Conservation (phyloP, 768 basidiomycete species). For the Lepiota subincarnata region DNA sequence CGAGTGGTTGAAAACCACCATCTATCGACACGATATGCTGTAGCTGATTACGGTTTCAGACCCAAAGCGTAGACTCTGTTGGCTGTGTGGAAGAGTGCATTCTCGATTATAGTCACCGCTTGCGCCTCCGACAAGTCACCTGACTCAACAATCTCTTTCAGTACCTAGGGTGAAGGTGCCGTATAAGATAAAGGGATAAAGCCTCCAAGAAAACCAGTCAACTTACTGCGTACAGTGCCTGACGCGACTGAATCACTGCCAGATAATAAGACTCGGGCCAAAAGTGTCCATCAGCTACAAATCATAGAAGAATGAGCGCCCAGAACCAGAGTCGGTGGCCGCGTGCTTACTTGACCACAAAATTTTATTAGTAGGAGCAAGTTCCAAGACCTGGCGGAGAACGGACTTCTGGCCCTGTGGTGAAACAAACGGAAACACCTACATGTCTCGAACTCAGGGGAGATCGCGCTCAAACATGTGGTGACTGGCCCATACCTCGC, state of each 20-base stretch:
- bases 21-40: too few species aligned
- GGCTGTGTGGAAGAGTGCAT: constrained; percentile 63
- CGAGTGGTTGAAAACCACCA: too few species aligned
- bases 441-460: background rate
- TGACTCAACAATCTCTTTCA: constrained; percentile 42
- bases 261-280: constrained; percentile 80
- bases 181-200: background rate
- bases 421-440: constrained; percentile 67
- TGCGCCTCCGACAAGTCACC: constrained; percentile 52
- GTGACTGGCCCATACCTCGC: constrained; percentile 43
- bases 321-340: background rate
- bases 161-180: constrained; percentile 38
- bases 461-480: background rate
- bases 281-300: constrained; percentile 59
- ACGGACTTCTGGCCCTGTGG: constrained; percentile 56
- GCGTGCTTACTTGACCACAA: constrained; percentile 70
- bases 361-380: constrained; percentile 74
- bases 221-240: constrained; percentile 54
- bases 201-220: background rate
- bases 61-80: constrained; percentile 59
- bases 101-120: constrained; percentile 50
- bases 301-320: background rate
- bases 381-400: constrained; percentile 62
- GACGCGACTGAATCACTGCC: constrained; percentile 58
- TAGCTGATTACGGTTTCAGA: constrained; percentile 21